Evolutionary conservation across 2,329 filamentous ascomycete genomes (phyloP).

Genomic region (Aspergillus cejpii): DNA sequence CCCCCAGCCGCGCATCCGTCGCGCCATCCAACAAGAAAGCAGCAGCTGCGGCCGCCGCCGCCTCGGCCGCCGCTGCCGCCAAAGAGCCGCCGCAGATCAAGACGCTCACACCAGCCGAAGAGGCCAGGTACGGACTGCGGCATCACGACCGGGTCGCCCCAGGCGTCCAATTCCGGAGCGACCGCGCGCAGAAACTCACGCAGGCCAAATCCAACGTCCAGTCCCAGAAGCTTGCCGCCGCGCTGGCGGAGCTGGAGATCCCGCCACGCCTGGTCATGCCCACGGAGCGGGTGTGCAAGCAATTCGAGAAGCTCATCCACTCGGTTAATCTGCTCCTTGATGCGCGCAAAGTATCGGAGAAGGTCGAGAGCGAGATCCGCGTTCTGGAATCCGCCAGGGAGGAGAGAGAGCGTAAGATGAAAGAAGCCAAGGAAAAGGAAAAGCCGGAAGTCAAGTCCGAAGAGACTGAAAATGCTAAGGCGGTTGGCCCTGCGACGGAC

Average conservation of each 20-base stretch:
- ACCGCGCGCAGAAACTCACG: constrained; percentile 45
- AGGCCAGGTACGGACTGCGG: constrained; percentile 73
- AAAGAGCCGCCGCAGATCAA: constrained; percentile 48
- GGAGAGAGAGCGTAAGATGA: constrained; percentile 34
- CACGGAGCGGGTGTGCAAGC: constrained; percentile 45
- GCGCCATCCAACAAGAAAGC: constrained; percentile 28
- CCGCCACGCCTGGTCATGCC: constrained; percentile 45
- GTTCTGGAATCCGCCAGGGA: constrained; percentile 40
- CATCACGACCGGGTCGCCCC: constrained; percentile 77
- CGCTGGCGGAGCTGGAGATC: constrained; percentile 44
- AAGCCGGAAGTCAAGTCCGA: constrained; percentile 33
- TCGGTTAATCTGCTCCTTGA: constrained; percentile 45
- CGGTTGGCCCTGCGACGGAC: neutral
- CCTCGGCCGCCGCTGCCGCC: constrained; percentile 31
- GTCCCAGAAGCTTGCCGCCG: constrained; percentile 44
- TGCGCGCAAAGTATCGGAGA: constrained; percentile 43
- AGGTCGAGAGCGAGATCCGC: constrained; percentile 44
- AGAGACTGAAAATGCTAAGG: constrained; percentile 25
- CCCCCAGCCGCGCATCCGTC: constrained; percentile 22
- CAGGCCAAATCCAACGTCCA: constrained; percentile 48
- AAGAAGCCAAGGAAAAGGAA: constrained; percentile 24
- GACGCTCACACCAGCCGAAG: constrained; percentile 67
- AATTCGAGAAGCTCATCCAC: constrained; percentile 45
- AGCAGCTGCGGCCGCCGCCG: constrained; percentile 32
- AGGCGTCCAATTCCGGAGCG: constrained; percentile 81